phyloP scores from a whole-genome alignment of 2,329 filamentous ascomycete species.

The Aureobasidium melanogenum region DNA sequence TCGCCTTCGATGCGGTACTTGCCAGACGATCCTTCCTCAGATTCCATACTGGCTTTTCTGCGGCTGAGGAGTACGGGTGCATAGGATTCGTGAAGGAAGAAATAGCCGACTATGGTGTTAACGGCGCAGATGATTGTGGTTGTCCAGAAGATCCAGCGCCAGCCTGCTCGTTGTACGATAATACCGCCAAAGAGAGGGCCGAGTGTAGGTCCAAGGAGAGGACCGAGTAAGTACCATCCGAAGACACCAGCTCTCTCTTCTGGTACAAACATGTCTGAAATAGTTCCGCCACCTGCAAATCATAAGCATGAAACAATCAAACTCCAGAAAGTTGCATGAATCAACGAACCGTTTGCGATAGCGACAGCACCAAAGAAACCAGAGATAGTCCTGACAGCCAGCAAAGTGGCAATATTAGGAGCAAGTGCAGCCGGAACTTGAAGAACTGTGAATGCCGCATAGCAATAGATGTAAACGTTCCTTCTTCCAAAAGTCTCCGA shows the following conservation, averaged over 20 bases:
- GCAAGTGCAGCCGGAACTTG: constrained; percentile 40
- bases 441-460: constrained; percentile 35
- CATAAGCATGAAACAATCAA: background rate
- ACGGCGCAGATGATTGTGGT: constrained; percentile 34
- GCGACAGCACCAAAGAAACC: constrained; percentile 44
- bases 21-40: constrained; percentile 20
- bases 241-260: constrained; percentile 38
- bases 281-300: background rate
- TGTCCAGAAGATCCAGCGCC: constrained; percentile 43
- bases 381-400: constrained; percentile 36
- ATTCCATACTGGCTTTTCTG: constrained; percentile 29
- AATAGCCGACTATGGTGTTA: constrained; percentile 34
- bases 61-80: constrained; percentile 32
- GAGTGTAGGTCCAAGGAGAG: constrained; percentile 34
- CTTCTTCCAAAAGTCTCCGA: constrained; percentile 40
- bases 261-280: constrained; percentile 40
- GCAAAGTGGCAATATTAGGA: constrained; percentile 38
- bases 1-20: constrained; percentile 37
- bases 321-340: no score
- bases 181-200: constrained; percentile 37
- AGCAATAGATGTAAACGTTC: constrained; percentile 37
- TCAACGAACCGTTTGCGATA: constrained; percentile 36
- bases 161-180: constrained; percentile 36
- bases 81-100: constrained; percentile 38
- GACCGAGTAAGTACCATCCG: constrained; percentile 38